A percentile compares a stretch with the other conserved stretches of the same genome.
These are phyloP conservation scores for Heritiera fomes DNA, from an alignment of 345 rosid genomes.

Conservation along the genomic window DNA sequence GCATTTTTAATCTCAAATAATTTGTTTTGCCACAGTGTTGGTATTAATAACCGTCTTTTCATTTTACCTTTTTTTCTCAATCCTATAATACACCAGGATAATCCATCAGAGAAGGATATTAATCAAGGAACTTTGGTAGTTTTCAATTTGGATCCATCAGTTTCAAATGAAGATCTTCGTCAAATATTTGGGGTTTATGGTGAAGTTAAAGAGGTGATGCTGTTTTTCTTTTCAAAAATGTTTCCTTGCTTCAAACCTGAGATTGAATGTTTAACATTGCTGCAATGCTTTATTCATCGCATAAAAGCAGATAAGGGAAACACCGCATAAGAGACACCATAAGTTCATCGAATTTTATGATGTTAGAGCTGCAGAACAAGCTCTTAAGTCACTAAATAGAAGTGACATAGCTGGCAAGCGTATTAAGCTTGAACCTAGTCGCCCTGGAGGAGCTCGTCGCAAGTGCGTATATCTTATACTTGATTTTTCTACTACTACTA, in stretches of 20 bases:
- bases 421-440: constrained; percentile 83
- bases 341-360: constrained; percentile 80
- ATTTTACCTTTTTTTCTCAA: constrained; percentile 7
- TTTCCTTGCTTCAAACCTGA: not conserved
- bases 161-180: constrained; percentile 67
- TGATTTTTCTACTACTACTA: constrained; percentile 1
- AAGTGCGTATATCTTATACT: constrained; percentile 37
- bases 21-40: not conserved
- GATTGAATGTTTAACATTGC: constrained; percentile 27
- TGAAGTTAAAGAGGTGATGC: constrained; percentile 78
- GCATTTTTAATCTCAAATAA: not conserved
- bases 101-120: constrained; percentile 78
- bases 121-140: constrained; percentile 81
- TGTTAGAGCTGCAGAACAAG: constrained; percentile 78
- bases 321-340: constrained; percentile 82
- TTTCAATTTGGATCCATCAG: constrained; percentile 78
- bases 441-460: constrained; percentile 83
- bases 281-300: constrained; percentile 27
- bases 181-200: constrained; percentile 71
- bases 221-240: not conserved
- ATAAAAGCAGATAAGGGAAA: constrained; percentile 71
- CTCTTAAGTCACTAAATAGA: constrained; percentile 66
- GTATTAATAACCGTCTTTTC: not conserved
- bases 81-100: constrained; percentile 43
- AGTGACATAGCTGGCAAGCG: constrained; percentile 83